Percentiles rank a stretch among this genome's conserved stretches.
Evolutionary conservation across 2,329 filamentous ascomycete species (phyloP).

Genomic region (Sphaerostilbella broomeana): DNA sequence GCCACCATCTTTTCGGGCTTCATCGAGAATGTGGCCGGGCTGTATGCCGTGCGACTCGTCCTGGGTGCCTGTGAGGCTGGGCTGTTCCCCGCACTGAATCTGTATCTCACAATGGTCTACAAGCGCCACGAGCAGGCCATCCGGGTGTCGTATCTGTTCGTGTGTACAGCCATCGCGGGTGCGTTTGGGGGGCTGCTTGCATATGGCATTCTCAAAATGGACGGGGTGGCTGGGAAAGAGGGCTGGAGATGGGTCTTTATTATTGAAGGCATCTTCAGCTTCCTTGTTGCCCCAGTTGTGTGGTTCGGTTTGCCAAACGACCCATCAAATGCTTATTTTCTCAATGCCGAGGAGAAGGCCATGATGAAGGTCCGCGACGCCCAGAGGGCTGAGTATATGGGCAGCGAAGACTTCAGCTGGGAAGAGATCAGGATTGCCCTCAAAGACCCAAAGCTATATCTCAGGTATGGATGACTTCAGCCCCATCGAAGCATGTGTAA

Average conservation of each 20-base stretch:
- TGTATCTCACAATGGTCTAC: constrained; percentile 24
- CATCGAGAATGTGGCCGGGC: constrained; percentile 22
- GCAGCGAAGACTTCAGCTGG: constrained; percentile 42
- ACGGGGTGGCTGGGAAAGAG: constrained; percentile 35
- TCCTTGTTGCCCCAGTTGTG: constrained; percentile 35
- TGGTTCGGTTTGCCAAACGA: constrained; percentile 43
- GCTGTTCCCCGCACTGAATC: constrained; percentile 21
- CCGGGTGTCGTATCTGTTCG: constrained; percentile 42
- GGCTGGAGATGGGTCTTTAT: constrained; percentile 47
- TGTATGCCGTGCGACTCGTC: constrained; percentile 21
- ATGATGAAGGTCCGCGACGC: constrained; percentile 43
- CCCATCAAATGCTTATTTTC: constrained; percentile 40
- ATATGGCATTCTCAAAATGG: constrained; percentile 42
- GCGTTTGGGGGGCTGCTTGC: constrained; percentile 37
- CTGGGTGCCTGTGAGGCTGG: constrained; percentile 22
- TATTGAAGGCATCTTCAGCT: constrained; percentile 41
- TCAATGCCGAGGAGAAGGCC: constrained; percentile 40
- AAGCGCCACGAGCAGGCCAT: constrained; percentile 47
- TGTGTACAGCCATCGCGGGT: constrained; percentile 44
- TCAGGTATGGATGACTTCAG: constrained; percentile 29
- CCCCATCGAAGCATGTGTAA: background rate
- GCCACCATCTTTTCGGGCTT: constrained; percentile 24
- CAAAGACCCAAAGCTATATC: constrained; percentile 44
- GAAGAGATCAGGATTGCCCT: constrained; percentile 41
- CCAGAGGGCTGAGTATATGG: constrained; percentile 42